Evolutionary conservation across 352 stramenopile genomes (phyloP), one percentile per base, ranked within the genome.

Genomic region (Globisporangium emineosum): DNA sequence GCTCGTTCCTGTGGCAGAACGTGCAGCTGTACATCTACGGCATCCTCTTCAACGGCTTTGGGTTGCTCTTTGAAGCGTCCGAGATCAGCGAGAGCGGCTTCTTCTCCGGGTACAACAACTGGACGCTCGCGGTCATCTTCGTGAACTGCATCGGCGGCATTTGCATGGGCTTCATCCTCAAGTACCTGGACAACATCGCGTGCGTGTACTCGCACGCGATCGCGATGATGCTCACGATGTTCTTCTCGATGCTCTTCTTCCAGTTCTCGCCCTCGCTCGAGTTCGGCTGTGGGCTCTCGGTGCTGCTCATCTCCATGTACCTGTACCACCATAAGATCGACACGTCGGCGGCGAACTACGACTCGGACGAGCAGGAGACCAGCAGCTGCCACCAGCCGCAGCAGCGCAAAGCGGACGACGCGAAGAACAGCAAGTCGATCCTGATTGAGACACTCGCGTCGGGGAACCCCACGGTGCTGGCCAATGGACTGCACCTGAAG

Each of bases 151-250:
- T 90, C 43, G 82, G 71, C 33, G 87, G 87, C 40, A 84, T 96
- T 58, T 83, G 71, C 42, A 88, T 94, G 73, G 85, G 81, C 49
- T 75, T 88, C 32, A 90, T 96, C 57, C 74, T 96, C 61, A 94
- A 94, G 70, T 96, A 85, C 64, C 57, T 96, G n/a, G 87, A 96
- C 83, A 96, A 96, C 67, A 96, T 96, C n/a, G 87, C 84, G 37
- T 90, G 80, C 59, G 83, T 94, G 5, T 94, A 92, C 72, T 82
- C 83, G 21, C 87, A 96, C 59, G 86, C 84, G 23, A 77, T 96
- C 63, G 87, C 85, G 33, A 96, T 96, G 87, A 91, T 96, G 80
- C 81, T 96, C 62, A 96, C 87, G 45, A 93, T 91, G 80, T 68
- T 92, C 60, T 87, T 92, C 60, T 94, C 83, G 9, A 93, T 94